A percentile compares a stretch with the other conserved stretches of the same genome.
Evolutionary conservation across 345 rosid species (phyloP).

Genomic region (Eucalyptus sideroxylon): DNA sequence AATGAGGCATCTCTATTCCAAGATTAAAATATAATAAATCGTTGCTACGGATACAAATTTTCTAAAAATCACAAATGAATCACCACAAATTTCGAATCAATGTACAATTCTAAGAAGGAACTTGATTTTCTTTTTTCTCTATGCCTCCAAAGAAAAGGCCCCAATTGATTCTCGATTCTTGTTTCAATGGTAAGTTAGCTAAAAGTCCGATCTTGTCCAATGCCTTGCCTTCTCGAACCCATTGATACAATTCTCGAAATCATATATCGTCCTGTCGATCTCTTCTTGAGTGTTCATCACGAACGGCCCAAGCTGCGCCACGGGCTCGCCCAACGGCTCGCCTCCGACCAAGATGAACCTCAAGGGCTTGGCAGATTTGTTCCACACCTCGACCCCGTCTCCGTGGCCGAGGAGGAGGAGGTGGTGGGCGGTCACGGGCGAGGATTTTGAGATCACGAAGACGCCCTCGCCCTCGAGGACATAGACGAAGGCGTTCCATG

Average conservation of each 20-base stretch:
- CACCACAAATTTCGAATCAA: neutral
- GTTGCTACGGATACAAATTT: neutral
- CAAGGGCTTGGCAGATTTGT: constrained; percentile 33
- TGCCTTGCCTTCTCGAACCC: constrained; percentile 83
- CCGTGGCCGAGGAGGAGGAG: constrained; percentile 47
- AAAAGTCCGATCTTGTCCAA: constrained; percentile 23
- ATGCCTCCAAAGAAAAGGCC: neutral
- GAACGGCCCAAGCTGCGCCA: constrained; percentile 74
- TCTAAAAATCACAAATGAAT: neutral
- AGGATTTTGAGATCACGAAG: constrained; percentile 28
- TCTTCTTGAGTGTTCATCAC: constrained; percentile 88
- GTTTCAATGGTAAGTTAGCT: neutral
- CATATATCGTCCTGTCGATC: constrained; percentile 58
- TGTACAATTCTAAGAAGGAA: neutral
- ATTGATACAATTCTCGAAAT: constrained; percentile 57
- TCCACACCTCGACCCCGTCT: constrained; percentile 71
- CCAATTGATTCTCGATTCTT: neutral
- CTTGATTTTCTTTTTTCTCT: neutral
- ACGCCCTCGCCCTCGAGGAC: constrained; percentile 70
- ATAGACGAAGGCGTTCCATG: constrained; percentile 75
- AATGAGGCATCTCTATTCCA: neutral
- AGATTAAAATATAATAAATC: neutral
- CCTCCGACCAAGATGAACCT: constrained; percentile 81
- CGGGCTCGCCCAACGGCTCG: constrained; percentile 64
- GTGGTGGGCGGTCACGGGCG: constrained; percentile 33